These are phyloP conservation scores for Acer campestre DNA, from an alignment of 345 rosid species.

Conservation along the genomic window DNA sequence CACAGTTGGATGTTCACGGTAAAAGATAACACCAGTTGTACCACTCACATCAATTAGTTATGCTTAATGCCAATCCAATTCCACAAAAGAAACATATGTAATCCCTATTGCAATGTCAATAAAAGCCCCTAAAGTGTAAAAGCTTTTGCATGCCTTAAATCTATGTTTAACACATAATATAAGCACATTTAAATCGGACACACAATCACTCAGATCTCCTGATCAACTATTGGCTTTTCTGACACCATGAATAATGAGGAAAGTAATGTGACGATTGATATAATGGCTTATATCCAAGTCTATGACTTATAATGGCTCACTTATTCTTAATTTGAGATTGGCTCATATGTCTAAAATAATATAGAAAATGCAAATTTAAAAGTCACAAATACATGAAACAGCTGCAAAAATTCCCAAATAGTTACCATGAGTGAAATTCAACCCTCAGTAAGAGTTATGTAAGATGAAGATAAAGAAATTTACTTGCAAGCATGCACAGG, in stretches of 20 bases:
- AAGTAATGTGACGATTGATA: too few species aligned
- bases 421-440: background rate
- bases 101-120: background rate
- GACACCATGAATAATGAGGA: too few species aligned
- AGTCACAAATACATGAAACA: background rate
- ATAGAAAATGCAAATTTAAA: background rate
- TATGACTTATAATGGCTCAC: background rate
- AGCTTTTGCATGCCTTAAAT: too few species aligned
- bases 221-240: too few species aligned
- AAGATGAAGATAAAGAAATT: slow-evolving; percentile 26
- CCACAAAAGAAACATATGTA: background rate
- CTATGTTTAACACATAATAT: too few species aligned
- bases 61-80: too few species aligned
- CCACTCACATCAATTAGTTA: too few species aligned
- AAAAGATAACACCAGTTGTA: too few species aligned
- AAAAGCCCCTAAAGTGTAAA: background rate
- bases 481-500: slow-evolving; percentile 93
- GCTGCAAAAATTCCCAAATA: slow-evolving; percentile 3
- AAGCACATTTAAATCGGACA: too few species aligned
- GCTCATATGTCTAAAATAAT: background rate
- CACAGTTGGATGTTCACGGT: background rate
- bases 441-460: background rate
- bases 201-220: too few species aligned
- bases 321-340: background rate
- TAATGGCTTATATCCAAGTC: background rate